Base-by-base conservation (phyloP, 768 basidiomycete species). In the Russula foetens region DNA sequence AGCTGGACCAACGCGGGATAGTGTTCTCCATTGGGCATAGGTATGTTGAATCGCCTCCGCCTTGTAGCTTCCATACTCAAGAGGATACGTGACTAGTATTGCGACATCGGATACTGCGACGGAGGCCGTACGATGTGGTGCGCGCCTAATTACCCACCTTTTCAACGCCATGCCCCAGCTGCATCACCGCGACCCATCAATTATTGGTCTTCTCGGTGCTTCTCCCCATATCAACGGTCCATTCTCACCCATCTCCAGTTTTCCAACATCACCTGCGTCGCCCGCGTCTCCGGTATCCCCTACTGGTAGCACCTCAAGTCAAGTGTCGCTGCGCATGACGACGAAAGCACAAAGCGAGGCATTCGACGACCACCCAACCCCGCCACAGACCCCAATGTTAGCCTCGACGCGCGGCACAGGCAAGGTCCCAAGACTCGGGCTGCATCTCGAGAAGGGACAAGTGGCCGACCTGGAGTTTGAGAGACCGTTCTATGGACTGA, bases 141-240 rank as follows among this genome's bases (percentile, higher is more conserved):
- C 91, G 7, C 79, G 84, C n/a, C 81, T 92, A 59, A 90, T 95
- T 65, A 95, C 93, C 0, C 93, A 95, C 72, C 76, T 95, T 26
- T 94, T 92, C 83, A 96, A 96, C 66, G 90, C 92, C 7, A 93
- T 93, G 92, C 89, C 89, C 15, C 89, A 88, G 67, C 72, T 91
- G 41, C 88, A 95, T 70, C 92, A 96, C 70, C 82, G 93, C 35
- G 92, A 94, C 70, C 92, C 93, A 12, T 90, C 90, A 12, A 91
- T 95, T 68, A 92, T 95, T 58, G 93, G 93, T 28, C 79, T 95
- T 8, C 74, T 96, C 54, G 91, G 91, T 28, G 82, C 90, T 43
- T 86, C 86, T 15, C 88, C 86, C 1, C 79, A 83, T 68, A 72
- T 83, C 39, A 77, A 78, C 24, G 75, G 77, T 6, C 72, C 72